Base-by-base conservation (phyloP, 306 rosid species). In the Prunus padus region DNA sequence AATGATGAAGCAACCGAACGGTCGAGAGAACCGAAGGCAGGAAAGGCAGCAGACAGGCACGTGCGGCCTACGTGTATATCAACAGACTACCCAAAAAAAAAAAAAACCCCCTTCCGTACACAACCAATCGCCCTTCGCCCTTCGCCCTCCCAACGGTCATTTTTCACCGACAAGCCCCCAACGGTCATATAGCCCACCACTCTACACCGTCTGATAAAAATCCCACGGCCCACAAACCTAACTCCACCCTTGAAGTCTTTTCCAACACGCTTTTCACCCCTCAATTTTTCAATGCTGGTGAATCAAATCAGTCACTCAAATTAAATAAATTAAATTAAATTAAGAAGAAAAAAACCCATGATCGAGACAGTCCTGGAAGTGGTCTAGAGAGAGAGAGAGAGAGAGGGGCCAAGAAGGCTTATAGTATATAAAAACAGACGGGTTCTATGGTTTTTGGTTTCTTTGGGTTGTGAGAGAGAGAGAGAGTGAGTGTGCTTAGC, bases 101-200 rank as follows among this genome's bases (percentile, higher is more conserved):
- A 33, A 25, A 31, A 42, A 30, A 11, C 31, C 74, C 22, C 0
- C 12, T 49, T 73, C 89, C 93, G 88, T 89, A 87, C 92, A 79
- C 70, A 76, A 68, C 76, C 46, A n/a, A 72, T n/a, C n/a, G n/a
- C 20, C 52, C 64, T n/a, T n/a, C n/a, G n/a, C n/a, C 30, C 20
- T 37, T 5, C 42, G 42, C 8, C 71, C 59, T 30, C 30, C 81
- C 77, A 92, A 92, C 96, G 97, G 97, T 90, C 87, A 88, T 86
- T 87, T 87, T 82, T 86, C 67, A 66, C 80, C 80, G 80, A 76
- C 74, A 52, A 4, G 5, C 25, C 28, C 37, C 75, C 87, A 95
- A 95, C 98, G 98, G 98, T 90, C 89, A 90, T 83, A 85, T 87
- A 13, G 70, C 52, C 77, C 23, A 22, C 26, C 55, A 0, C 18